phyloP scores from a whole-genome alignment of 1,284 basidiomycete species.

The Apiotrichum veenhuisii region DNA sequence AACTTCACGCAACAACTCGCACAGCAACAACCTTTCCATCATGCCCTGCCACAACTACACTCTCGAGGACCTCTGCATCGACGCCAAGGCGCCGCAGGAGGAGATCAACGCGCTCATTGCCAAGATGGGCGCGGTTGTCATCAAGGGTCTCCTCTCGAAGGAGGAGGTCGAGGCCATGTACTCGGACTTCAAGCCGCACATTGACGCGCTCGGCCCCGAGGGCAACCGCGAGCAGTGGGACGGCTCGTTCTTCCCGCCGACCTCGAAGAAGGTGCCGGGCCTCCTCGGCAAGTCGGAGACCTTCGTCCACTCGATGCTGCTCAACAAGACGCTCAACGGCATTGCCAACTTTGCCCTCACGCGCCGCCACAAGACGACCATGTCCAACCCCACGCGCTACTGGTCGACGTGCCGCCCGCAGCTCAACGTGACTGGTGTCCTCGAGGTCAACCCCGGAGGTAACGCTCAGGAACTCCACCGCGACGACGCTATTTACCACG shows the following conservation, averaged over 20 bases:
- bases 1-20: too few species aligned
- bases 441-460: slow-evolving; percentile 19
- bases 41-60: slow-evolving; percentile 19
- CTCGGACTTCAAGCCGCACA: slow-evolving; percentile 19
- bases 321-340: slow-evolving; percentile 16
- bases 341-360: slow-evolving; percentile 18
- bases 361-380: slow-evolving; percentile 18
- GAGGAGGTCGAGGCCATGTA: slow-evolving; percentile 13
- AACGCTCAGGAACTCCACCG: slow-evolving; percentile 21
- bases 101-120: slow-evolving; percentile 22
- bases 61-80: slow-evolving; percentile 19
- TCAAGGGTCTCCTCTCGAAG: slow-evolving; percentile 17
- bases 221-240: slow-evolving; percentile 22
- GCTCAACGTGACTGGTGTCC: slow-evolving; percentile 20
- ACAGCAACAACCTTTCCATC: background rate
- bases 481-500: slow-evolving; percentile 21
- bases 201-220: slow-evolving; percentile 11
- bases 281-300: slow-evolving; percentile 15
- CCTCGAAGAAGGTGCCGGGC: slow-evolving; percentile 19
- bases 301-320: slow-evolving; percentile 15
- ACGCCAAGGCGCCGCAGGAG: slow-evolving; percentile 17
- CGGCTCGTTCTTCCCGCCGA: slow-evolving; percentile 19
- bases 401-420: slow-evolving; percentile 19
- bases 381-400: slow-evolving; percentile 17
- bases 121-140: slow-evolving; percentile 20